Evolutionary conservation across 768 basidiomycete species (phyloP), one percentile per base, ranked within the genome.

Genomic region (Boletus eberwhitei): DNA sequence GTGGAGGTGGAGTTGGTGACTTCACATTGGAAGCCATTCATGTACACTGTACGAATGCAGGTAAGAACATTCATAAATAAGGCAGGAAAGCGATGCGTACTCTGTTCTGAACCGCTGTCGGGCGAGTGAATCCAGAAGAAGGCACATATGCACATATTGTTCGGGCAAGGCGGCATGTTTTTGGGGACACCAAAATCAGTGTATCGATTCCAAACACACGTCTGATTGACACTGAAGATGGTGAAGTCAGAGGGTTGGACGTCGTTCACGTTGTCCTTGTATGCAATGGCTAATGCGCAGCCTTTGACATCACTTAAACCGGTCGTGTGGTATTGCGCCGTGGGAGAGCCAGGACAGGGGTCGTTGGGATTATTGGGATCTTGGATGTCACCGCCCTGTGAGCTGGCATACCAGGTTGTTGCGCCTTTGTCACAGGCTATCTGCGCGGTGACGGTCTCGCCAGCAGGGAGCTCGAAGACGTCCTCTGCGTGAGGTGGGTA

Each of bases 241-340:
- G 83, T 79, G 62, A 90, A 85, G 70, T 90, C 87, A 41, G 77
- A 79, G 0, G 87, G 87, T 61, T 83, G 68, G 8, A 91, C 79
- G 24, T 26, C 24, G 2, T 26, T 26, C 24, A 26, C 24, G 5
- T 90, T 75, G 58, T 70, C 79, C 66, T 87, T 84, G 73, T 93
- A 90, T n/a, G 86, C 80, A 58, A 93, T 90, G 0, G 81, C 87
- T 32, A 93, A 72, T 1, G 79, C 82, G 64, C 87, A 88, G 12
- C 86, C 85, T 47, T 75, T 78, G 35, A 84, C 67, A 59, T 86
- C 85, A 50, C 75, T 66, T 0, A 77, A 43, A 0, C 80, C 82
- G 0, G 70, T 77, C 1, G 86, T 86, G 60, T 88, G 86, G 67
- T 74, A 86, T 17, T 76, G 74, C 2, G 70, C 44, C 9, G 66